Evolutionary conservation across 139 green algal species (phyloP).

Genomic region (Marvania coccoides): DNA sequence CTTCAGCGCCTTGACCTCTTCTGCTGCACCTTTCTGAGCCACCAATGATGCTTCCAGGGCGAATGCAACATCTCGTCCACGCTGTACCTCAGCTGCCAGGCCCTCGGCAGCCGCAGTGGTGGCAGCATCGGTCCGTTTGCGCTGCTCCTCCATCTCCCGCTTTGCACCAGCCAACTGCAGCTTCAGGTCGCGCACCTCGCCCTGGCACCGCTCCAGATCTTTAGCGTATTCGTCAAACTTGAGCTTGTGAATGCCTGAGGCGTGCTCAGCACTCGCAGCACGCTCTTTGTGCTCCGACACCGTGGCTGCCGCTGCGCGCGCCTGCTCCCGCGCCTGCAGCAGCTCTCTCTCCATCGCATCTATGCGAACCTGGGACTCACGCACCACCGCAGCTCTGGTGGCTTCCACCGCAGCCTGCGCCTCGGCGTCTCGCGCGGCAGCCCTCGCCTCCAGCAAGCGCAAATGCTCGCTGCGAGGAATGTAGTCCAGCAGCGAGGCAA

Average conservation of each 20-base stretch:
- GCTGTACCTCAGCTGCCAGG: not conserved
- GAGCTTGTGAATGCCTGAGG: not conserved
- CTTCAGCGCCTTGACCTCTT: no score
- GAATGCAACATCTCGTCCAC: not conserved
- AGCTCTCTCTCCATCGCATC: not conserved
- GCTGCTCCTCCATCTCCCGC: not conserved
- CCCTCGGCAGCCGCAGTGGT: not conserved
- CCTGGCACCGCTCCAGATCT: not conserved
- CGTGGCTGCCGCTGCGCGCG: not conserved
- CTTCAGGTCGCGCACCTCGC: not conserved
- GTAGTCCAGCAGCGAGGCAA: constrained; percentile 21
- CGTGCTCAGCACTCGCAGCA: not conserved
- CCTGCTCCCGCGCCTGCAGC: not conserved
- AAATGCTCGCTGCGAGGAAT: constrained; percentile 19
- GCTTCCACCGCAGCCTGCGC: not conserved
- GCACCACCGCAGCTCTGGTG: not conserved
- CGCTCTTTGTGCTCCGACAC: not conserved
- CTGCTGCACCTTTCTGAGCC: not conserved
- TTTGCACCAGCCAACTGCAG: not conserved
- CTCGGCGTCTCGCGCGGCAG: constrained; percentile 16
- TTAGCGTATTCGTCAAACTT: not conserved
- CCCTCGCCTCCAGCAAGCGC: constrained; percentile 16
- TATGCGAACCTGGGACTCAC: not conserved
- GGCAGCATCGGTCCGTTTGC: not conserved
- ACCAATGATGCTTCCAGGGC: not conserved